Percentiles rank a stretch among this genome's conserved stretches.
These are phyloP conservation scores for Aegilops bicornis DNA, from an alignment of 176 grass and related monocot genomes.

Conservation along the genomic window DNA sequence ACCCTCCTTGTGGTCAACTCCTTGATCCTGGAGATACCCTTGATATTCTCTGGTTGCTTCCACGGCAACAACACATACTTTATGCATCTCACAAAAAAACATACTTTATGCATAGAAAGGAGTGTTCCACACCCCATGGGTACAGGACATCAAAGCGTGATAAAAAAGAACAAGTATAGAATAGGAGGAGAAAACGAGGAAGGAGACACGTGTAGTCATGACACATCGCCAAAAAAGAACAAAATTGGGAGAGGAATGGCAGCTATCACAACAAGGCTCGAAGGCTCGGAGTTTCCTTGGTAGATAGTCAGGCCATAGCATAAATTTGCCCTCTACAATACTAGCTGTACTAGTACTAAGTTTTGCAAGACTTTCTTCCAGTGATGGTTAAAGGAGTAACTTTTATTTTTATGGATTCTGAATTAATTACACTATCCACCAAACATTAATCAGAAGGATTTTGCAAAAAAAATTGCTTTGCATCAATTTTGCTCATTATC, in stretches of 20 bases:
- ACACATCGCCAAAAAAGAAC: not conserved
- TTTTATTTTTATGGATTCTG: no score
- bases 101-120: not conserved
- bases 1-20: no score
- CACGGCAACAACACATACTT: not conserved
- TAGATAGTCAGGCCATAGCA: not conserved
- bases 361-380: no score
- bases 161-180: not conserved
- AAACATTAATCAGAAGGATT: not conserved
- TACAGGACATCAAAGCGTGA: not conserved
- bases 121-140: not conserved
- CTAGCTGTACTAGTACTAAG: no score
- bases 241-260: not conserved
- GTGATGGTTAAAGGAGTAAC: no score
- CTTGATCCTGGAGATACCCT: no score
- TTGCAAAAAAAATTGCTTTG: not conserved
- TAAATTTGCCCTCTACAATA: no score
- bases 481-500: not conserved
- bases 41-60: no score
- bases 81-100: no score
- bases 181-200: no score
- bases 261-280: not conserved
- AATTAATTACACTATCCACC: no score
- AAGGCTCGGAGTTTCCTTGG: not conserved
- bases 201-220: not conserved